These are phyloP conservation scores for Colletotrichum chrysophilum DNA, from an alignment of 2,329 filamentous ascomycete genomes.

Conservation along the genomic window DNA sequence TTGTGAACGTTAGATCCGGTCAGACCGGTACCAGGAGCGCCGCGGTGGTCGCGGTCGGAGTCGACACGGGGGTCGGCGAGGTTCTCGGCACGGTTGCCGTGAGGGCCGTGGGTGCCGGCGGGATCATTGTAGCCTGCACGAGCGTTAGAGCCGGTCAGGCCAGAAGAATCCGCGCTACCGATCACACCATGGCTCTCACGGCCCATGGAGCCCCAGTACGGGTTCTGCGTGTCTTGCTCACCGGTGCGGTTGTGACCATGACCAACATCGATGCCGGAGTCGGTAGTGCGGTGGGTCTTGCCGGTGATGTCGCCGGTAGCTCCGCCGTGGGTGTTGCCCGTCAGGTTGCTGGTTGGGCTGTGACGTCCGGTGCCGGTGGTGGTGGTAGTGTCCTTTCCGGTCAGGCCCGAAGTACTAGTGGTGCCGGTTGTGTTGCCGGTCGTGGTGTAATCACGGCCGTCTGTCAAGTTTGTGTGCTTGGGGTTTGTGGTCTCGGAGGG, in stretches of 20 bases:
- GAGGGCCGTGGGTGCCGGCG: slow-evolving; percentile 34
- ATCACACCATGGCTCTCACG: slow-evolving; percentile 27
- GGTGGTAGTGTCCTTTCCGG: slow-evolving; percentile 32
- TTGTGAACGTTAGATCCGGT: slow-evolving; percentile 2
- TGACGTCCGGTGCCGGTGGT: slow-evolving; percentile 42
- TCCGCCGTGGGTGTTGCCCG: not conserved
- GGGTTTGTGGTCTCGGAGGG: slow-evolving; percentile 9
- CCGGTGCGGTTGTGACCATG: not conserved
- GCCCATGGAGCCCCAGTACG: slow-evolving; percentile 18
- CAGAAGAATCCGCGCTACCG: slow-evolving; percentile 20
- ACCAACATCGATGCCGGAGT: slow-evolving; percentile 16
- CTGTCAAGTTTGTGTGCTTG: not conserved
- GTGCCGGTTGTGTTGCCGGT: not conserved
- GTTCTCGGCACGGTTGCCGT: slow-evolving; percentile 44
- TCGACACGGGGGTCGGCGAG: slow-evolving; percentile 54
- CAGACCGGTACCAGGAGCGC: not conserved
- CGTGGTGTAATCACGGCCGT: not conserved
- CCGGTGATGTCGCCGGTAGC: not conserved
- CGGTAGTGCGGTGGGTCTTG: slow-evolving; percentile 1
- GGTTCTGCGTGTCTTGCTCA: not conserved
- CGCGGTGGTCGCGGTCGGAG: slow-evolving; percentile 42
- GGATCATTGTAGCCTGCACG: slow-evolving; percentile 10
- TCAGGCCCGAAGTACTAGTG: not conserved
- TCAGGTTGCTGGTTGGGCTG: not conserved
- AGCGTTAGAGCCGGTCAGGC: slow-evolving; percentile 25